Conservation (phyloP, 2,329 filamentous ascomycete genomes). For the Colletotrichum shisoi region DNA sequence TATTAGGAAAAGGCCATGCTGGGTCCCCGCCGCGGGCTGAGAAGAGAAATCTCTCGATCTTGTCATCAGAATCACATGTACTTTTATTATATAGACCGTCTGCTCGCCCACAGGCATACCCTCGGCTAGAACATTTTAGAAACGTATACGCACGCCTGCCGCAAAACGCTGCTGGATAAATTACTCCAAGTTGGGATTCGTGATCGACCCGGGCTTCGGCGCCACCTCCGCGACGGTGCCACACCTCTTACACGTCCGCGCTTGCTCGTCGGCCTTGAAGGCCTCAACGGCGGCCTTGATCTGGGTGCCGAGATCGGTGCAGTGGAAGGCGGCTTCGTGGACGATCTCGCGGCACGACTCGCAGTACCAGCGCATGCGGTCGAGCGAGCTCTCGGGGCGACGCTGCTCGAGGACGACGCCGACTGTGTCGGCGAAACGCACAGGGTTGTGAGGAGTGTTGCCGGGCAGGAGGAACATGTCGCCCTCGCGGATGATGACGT, state of each 20-base stretch:
- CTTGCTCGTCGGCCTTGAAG: constrained; percentile 73
- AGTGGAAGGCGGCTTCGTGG: constrained; percentile 86
- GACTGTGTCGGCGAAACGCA: constrained; percentile 92
- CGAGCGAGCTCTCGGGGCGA: constrained; percentile 72
- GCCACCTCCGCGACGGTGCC: constrained; percentile 77
- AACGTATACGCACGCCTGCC: neutral
- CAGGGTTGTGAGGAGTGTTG: constrained; percentile 97
- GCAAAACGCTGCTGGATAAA: neutral
- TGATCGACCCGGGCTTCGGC: constrained; percentile 67
- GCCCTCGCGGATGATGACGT: constrained; percentile 89
- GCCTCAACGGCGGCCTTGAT: constrained; percentile 89
- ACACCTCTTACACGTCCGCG: constrained; percentile 79
- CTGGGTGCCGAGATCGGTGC: constrained; percentile 89
- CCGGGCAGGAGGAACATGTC: constrained; percentile 91
- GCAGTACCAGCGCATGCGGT: constrained; percentile 93
- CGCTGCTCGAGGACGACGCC: constrained; percentile 91
- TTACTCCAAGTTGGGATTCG: constrained; percentile 64
- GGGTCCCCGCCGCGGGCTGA: neutral
- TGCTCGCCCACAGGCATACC: constrained; percentile 26
- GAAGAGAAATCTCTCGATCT: neutral
- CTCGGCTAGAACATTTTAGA: neutral
- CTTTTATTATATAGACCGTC: constrained; percentile 27
- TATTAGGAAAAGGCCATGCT: neutral
- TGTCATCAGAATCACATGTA: constrained; percentile 25
- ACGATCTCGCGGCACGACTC: constrained; percentile 73